A percentile compares a stretch with the other conserved stretches of the same genome.
Conservation (phyloP, 768 basidiomycete species). For the Russula emetica region DNA sequence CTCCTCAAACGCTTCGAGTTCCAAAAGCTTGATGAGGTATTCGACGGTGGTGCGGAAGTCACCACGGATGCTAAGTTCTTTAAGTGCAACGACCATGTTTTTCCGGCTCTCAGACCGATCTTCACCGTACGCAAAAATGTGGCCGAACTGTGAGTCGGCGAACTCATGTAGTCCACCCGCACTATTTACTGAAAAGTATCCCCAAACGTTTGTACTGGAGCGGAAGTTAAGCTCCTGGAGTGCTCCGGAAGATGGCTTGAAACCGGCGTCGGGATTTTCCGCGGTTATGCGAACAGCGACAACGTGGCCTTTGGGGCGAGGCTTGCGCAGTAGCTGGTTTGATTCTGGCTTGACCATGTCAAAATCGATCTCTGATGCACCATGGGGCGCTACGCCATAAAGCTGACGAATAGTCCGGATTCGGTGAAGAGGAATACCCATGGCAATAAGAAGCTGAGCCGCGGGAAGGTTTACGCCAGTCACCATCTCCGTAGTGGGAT, state of each 20-base stretch:
- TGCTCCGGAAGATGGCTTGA: slow-evolving; percentile 97
- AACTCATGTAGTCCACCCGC: slow-evolving; percentile 98
- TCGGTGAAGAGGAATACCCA: slow-evolving; percentile 95
- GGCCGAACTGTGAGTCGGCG: slow-evolving; percentile 98
- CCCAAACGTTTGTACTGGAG: slow-evolving; percentile 99
- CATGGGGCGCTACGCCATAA: slow-evolving; percentile 90
- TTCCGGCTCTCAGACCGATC: slow-evolving; percentile 93
- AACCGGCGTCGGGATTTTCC: slow-evolving; percentile 98
- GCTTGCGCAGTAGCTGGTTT: slow-evolving; percentile 86
- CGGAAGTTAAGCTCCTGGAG: slow-evolving; percentile 99
- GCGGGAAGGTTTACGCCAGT: slow-evolving; percentile 96
- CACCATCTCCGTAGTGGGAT: slow-evolving; percentile 99
- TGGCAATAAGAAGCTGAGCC: slow-evolving; percentile 94
- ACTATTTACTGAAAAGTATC: slow-evolving; percentile 95
- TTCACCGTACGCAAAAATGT: slow-evolving; percentile 98
- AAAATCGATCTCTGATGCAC: slow-evolving; percentile 91
- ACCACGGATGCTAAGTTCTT: slow-evolving; percentile 97
- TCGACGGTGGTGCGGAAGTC: slow-evolving; percentile 99
- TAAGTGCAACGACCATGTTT: slow-evolving; percentile 99
- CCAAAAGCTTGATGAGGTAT: slow-evolving; percentile 96
- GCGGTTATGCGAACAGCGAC: slow-evolving; percentile 99
- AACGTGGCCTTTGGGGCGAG: slow-evolving; percentile 95
- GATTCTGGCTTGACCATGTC: slow-evolving; percentile 90
- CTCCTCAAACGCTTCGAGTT: slow-evolving; percentile 92
- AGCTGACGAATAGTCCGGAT: slow-evolving; percentile 94